Conservation (phyloP, 345 rosid species). For the Syzygium aromaticum region DNA sequence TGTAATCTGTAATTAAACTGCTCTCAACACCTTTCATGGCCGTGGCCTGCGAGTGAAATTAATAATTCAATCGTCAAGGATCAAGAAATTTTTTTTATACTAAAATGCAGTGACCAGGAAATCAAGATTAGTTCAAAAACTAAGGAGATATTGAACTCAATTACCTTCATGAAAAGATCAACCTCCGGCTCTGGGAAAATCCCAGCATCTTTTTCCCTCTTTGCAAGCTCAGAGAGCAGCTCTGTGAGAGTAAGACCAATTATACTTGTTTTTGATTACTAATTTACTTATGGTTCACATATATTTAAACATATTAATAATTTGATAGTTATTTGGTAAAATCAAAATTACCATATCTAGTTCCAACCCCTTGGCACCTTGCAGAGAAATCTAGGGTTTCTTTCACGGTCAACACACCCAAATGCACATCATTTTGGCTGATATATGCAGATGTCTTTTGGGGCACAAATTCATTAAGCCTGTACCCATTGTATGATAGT, state of each 20-base stretch:
- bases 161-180: conserved; percentile 89
- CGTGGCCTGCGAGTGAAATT: conserved; percentile 41
- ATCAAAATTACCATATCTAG: conserved; percentile 55
- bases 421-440: conserved; percentile 87
- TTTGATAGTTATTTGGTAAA: neutral
- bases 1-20: conserved; percentile 85
- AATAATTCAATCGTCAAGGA: neutral
- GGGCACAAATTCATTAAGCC: conserved; percentile 58
- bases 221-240: conserved; percentile 61
- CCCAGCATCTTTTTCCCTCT: conserved; percentile 72
- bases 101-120: neutral
- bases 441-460: conserved; percentile 85
- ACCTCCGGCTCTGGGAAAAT: conserved; percentile 75
- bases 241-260: conserved; percentile 21
- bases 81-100: neutral
- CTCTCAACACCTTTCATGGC: conserved; percentile 63
- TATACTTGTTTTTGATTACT: neutral
- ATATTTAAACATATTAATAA: neutral
- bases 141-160: neutral
- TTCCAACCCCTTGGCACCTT: conserved; percentile 86
- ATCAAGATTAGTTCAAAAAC: neutral
- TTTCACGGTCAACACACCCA: conserved; percentile 82
- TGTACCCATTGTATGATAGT: conserved; percentile 65
- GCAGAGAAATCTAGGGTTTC: conserved; percentile 94
- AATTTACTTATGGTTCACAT: neutral